Conservation (phyloP, 768 basidiomycete genomes). For the Paxillus rubicundulus region DNA sequence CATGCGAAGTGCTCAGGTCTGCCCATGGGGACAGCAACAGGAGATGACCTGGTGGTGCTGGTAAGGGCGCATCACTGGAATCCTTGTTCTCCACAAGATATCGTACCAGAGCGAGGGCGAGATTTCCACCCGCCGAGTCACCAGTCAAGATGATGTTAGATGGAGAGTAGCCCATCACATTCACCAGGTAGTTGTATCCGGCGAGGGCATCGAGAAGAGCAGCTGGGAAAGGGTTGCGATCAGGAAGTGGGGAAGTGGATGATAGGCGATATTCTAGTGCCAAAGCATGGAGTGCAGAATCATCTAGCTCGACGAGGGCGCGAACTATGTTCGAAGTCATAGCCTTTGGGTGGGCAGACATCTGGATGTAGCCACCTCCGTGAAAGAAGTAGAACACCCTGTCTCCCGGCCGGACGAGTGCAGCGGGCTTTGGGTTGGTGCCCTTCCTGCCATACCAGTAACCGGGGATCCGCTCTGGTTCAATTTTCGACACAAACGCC, state of each 20-base stretch:
- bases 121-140: constrained; percentile 78
- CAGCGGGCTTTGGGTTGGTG: constrained; percentile 31
- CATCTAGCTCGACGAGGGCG: constrained; percentile 46
- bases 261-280: constrained; percentile 73
- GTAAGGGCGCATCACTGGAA: constrained; percentile 30
- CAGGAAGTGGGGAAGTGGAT: constrained; percentile 20
- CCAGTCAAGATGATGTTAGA: constrained; percentile 64
- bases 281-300: constrained; percentile 48
- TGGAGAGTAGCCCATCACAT: constrained; percentile 53
- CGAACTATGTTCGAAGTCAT: constrained; percentile 43
- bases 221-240: too few relatives aligned
- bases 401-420: constrained; percentile 44
- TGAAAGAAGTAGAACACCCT: constrained; percentile 57
- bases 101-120: constrained; percentile 59
- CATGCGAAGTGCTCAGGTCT: constrained; percentile 44
- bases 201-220: constrained; percentile 36
- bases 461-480: constrained; percentile 47
- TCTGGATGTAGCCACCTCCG: constrained; percentile 54
- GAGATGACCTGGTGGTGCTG: constrained; percentile 45
- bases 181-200: constrained; percentile 67
- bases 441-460: constrained; percentile 54
- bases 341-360: constrained; percentile 58
- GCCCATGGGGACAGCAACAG: constrained; percentile 56
- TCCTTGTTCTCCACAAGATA: constrained; percentile 54
- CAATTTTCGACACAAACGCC: constrained; percentile 34